Conservation (phyloP, 2,329 filamentous ascomycete species). For the Talaromyces amestolkiae region DNA sequence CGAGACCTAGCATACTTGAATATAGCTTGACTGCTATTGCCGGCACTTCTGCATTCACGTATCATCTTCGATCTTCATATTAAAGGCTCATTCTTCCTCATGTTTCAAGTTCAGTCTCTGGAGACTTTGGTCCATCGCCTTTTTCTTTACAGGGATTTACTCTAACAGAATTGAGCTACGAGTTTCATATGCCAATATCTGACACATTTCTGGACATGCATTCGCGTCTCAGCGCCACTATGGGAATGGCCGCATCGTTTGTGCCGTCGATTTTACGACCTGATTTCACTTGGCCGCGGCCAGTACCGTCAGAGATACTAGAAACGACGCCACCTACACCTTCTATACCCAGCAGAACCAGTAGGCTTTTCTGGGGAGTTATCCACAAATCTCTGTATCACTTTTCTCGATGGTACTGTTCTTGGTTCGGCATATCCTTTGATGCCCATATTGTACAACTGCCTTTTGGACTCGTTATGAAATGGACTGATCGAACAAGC, state of each 20-base stretch:
- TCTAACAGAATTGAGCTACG: neutral
- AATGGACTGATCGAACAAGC: constrained; percentile 39
- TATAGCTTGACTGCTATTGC: neutral
- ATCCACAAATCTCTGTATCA: constrained; percentile 30
- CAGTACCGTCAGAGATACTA: constrained; percentile 21
- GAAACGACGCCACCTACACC: constrained; percentile 28
- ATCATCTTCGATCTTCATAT: neutral
- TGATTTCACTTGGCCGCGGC: constrained; percentile 30
- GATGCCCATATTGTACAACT: constrained; percentile 32
- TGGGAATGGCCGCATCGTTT: neutral
- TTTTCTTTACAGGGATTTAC: neutral
- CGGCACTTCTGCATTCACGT: neutral
- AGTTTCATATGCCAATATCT: neutral
- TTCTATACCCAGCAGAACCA: constrained; percentile 21
- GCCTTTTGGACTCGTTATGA: constrained; percentile 41
- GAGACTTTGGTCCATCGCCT: neutral
- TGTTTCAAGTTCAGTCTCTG: neutral
- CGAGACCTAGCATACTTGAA: too few relatives aligned
- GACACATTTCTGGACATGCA: neutral
- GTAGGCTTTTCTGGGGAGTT: constrained; percentile 27
- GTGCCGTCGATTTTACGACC: constrained; percentile 17
- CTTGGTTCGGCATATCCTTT: constrained; percentile 27
- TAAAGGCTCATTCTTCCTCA: neutral
- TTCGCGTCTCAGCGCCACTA: neutral
- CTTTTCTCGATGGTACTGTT: constrained; percentile 35